Base-by-base conservation (phyloP, 352 stramenopile species). In the Pythium myriotylum region DNA sequence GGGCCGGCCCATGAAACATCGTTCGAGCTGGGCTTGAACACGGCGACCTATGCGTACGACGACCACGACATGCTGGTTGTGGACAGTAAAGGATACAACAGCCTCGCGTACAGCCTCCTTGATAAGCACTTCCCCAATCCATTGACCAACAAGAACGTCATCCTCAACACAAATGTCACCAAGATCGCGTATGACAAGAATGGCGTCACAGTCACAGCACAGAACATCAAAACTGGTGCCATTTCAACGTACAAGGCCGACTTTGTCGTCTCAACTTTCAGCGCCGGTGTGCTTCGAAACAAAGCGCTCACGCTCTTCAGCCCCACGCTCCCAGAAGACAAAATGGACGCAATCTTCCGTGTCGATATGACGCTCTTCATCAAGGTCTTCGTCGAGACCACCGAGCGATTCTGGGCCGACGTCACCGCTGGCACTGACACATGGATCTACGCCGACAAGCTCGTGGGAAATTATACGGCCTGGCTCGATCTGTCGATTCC, bases 121-220 rank as follows among this genome's bases (percentile, higher is more conserved):
- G 50, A 35, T 35, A 58, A 58, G 33, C 47, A 58, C 37, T 58
- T 58, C 23, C 50, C 50, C 19, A 58, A 47, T 16, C 50, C 50
- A 6, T 35, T 58, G 19, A 37, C 2, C 23, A 58, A 47, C 37
- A 48, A 47, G 33, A 47, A 37, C 13, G 35, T 58, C 10, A 16
- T 58, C 14, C 50, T 58, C 35, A 58, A 48, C 35, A 58, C 50
- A 12, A 47, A 37, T 20, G 50, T 58, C 9, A 48, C 9, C 37
- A 58, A 58, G 50, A 58, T 58, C 33, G 10, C 32, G 20, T 37
- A 47, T 35, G 22, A 22, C 3, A 33, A 16, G 20, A 58, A 58
- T 4, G 50, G 50, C 23, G 50, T 58, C 0, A 55, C 12, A 1
- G 29, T 55, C n/a, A 13, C 14, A 10, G 48, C 48, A 19, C 20